Evolutionary conservation across 75 land plant genomes (phyloP), one percentile per base, ranked within the genome.

Genomic region (Pinus tabuliformis): DNA sequence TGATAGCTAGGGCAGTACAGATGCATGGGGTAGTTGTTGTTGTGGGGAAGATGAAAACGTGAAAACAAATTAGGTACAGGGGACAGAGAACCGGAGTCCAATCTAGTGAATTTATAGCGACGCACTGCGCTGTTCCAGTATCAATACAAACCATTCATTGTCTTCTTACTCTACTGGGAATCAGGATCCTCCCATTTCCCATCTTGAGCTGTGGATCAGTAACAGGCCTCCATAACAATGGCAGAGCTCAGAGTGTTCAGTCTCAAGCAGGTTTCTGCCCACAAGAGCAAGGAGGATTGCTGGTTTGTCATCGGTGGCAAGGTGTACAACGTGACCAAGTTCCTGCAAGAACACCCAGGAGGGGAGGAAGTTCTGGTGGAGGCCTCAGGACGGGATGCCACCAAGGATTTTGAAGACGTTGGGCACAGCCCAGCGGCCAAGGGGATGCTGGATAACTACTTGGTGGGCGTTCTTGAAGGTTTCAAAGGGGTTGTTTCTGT

Each of bases 301-400:
- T 85, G 87, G 87, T 58, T 85, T n/a, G 77, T 85, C 75, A 83
- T 85, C 87, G 61, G 30, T 52, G 87, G 78, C n/a, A 85, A 84
- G 87, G 87, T 82, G 4, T 82, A 82, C 56, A 77, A 82, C 36
- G 83, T 82, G 72, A 79, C 83, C 30, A 79, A 80, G 59, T 82
- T 82, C 57, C 76, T 82, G 58, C 83, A 79, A 36, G 83, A 82
- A 17, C 83, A 82, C n/a, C 83, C 83, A 22, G 83, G 83, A 1
- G 83, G 83, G 9, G 83, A 82, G n/a, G 83, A 82, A 37, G 77
- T 82, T 52, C 81, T 82, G 14, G 18, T 82, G 5, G 73, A 82
- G 49, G 76, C 83, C 26, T 62, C 83, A 61, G 83, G 83, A 45
- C 71, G 80, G 75, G 83, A 81, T 77, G 83, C 81, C 26, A 81